phyloP scores from a whole-genome alignment of 768 basidiomycete species.

The Baorangia bicolor region DNA sequence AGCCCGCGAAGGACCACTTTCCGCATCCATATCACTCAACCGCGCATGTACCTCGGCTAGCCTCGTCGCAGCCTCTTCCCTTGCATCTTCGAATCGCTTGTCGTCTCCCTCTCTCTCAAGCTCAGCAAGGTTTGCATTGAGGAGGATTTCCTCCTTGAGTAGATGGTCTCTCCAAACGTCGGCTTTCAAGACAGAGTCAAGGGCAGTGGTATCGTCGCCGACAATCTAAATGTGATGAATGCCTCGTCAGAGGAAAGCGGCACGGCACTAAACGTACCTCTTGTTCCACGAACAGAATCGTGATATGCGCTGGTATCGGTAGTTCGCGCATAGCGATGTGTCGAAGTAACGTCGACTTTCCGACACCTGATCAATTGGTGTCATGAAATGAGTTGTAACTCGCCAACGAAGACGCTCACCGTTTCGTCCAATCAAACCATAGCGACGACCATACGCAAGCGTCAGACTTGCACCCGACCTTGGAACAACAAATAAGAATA shows the following conservation, averaged over 20 bases:
- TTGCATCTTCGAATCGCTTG: constrained; percentile 76
- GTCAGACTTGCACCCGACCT: constrained; percentile 86
- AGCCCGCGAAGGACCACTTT: constrained; percentile 93
- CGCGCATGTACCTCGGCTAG: constrained; percentile 87
- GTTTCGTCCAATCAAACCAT: constrained; percentile 90
- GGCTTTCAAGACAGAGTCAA: constrained; percentile 97
- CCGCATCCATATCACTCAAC: constrained; percentile 97
- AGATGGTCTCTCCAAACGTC: constrained; percentile 98
- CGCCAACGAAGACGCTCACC: constrained; percentile 37
- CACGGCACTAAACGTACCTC: constrained; percentile 53
- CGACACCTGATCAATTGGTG: constrained; percentile 57
- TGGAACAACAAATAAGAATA: constrained; percentile 5
- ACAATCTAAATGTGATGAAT: constrained; percentile 54
- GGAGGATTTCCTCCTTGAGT: constrained; percentile 73
- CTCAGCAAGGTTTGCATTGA: constrained; percentile 71
- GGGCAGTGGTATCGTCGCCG: constrained; percentile 89
- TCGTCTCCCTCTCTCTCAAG: constrained; percentile 77
- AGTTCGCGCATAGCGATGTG: constrained; percentile 96
- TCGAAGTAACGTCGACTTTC: constrained; percentile 93
- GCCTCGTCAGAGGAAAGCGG: not conserved
- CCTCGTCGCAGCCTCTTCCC: constrained; percentile 79
- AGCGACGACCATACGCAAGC: constrained; percentile 84
- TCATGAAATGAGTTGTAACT: not conserved
- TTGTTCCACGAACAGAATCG: constrained; percentile 97
- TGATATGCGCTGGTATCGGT: constrained; percentile 90